Base-by-base conservation (phyloP, 306 rosid species). In the Calophaca sinica region DNA sequence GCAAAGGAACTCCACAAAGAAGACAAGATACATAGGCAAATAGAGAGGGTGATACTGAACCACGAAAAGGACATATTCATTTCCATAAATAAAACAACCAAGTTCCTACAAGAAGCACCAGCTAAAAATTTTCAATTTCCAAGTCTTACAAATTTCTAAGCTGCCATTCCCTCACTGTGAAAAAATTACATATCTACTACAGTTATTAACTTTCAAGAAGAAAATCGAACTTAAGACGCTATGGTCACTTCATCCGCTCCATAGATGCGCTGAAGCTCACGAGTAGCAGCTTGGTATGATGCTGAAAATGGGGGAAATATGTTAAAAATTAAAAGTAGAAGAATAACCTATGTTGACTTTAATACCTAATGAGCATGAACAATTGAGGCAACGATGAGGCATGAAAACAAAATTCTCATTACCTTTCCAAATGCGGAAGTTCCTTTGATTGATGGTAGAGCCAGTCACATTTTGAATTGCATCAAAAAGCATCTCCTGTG, bases 251-350 rank as follows among this genome's bases (percentile, higher is more conserved):
- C 96, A 59, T 94, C 96, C 77, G 86, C 86, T 58, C 99, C 99
- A 64, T 94, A 92, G 79, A 94, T 94, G 61, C 96, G 99, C 82
- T 92, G 97, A 65, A 94, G 99, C 86, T 94, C 99, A 36, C 88
- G 90, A 41, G 96, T 89, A 46, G 99, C 97, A 33, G 99, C 96
- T 87, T 89, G 96, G 82, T 87, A 94, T 15, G 97, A 94, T 50
- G 96, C 98, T 94, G 87, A 70, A 39, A 29, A 77, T 31, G 9
- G 63, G 46, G 7, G 54, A 59, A 61, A 61, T 6, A 68, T 7
- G 14, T 55, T 51, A 57, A 66, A n/a, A 58, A 13, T 46, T 33
- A 54, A 53, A 14, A 52, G 29, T 14, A 53, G 67, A 66, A 69
- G 26, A 20, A 79, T 55, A 66, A 67, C 49, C 69, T 26, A 11